Base-by-base conservation (phyloP, 2,329 filamentous ascomycete species). In the Sordariomycetes sp. region DNA sequence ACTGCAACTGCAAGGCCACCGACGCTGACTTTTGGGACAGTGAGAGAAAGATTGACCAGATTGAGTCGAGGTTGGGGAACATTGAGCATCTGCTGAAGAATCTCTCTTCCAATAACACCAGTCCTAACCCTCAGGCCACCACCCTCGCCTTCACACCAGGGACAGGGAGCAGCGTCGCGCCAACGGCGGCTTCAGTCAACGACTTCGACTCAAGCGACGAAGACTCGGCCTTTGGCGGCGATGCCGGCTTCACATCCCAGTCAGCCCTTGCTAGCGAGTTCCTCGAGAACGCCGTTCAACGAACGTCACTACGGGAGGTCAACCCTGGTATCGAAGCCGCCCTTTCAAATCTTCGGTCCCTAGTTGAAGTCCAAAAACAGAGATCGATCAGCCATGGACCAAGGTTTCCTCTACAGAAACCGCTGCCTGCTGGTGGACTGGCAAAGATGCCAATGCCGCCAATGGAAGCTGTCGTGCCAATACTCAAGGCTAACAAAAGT, bases 391-490 rank as follows among this genome's bases (percentile, higher is more conserved):
- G 54, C 16, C 55, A 62, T 31, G 61, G 68, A 7, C 56, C 64
- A 17, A 57, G 62, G 8, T 69, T 71, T 33, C 57, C 54, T 23
- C 51, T 66, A 8, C 66, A 68, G 32, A 63, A 62, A 34, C 54
- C 60, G 1, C 41, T 71, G 6, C 64, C 68, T 1, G 55, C 54
- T 3, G 65, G 63, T 3, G 63, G 63, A 2, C 48, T 74, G 16
- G 53, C 58, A n/a, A 67, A 72, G 34, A 50, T 75, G n/a, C 61
- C 65, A 4, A 63, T 75, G 57, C 72, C 72, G 7, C 70, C 72
- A 1, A 63, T 69, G 51, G 54, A 62, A 6, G 49, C 68, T 3
- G 70, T 75, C 3, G 59, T 72, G 3, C 51, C 53, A 8, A 48
- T 70, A 24, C 49, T 75, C 30, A 66, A 69, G 34, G 8, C 25